These are phyloP conservation scores for Fusarium brevicatenulatum DNA, from an alignment of 2,329 filamentous ascomycete genomes.

Conservation along the genomic window DNA sequence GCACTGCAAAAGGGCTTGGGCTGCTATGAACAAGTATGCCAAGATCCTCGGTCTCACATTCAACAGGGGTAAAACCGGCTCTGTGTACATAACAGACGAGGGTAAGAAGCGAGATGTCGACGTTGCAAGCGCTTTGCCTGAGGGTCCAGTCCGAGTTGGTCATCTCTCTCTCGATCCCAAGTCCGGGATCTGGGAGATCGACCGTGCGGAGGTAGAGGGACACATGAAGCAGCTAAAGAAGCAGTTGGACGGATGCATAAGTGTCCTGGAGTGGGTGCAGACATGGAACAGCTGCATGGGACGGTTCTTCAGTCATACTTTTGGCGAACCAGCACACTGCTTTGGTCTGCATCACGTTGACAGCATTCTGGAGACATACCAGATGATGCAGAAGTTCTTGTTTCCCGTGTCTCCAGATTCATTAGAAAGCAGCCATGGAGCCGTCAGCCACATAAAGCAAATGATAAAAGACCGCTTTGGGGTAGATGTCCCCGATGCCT, in stretches of 20 bases:
- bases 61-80: not conserved
- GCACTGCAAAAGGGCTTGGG: not conserved
- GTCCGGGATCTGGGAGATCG: not conserved
- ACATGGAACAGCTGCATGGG: conserved; percentile 6
- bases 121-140: not conserved
- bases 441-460: not conserved
- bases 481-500: not conserved
- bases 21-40: not conserved
- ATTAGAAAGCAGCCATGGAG: not conserved
- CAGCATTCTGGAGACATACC: not conserved
- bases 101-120: accelerated
- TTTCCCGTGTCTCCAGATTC: not conserved
- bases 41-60: not conserved
- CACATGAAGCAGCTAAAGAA: not conserved
- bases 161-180: not conserved
- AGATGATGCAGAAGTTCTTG: not conserved
- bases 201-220: not conserved
- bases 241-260: not conserved
- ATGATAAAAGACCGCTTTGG: not conserved
- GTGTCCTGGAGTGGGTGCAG: not conserved
- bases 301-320: not conserved
- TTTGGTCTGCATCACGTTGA: not conserved
- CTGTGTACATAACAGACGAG: not conserved
- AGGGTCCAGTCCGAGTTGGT: not conserved
- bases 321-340: not conserved